phyloP scores from a whole-genome alignment of 2,329 filamentous ascomycete species.

The Penicillium nordicum region DNA sequence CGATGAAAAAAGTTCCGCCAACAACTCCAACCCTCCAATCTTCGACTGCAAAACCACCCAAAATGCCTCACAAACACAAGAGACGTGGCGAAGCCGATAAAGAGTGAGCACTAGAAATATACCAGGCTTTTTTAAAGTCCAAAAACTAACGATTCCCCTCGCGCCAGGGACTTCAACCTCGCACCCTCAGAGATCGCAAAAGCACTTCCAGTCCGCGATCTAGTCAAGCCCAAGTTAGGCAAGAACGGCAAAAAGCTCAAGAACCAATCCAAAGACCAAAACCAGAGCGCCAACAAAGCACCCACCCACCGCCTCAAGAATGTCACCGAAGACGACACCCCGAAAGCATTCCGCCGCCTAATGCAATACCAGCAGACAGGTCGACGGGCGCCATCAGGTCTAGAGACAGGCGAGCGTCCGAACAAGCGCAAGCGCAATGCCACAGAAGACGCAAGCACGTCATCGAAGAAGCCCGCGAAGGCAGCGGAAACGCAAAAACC shows the following conservation, averaged over 20 bases:
- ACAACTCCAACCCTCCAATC: constrained; percentile 13
- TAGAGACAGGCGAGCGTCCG: constrained; percentile 51
- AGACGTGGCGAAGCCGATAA: constrained; percentile 49
- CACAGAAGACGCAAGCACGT: constrained; percentile 11
- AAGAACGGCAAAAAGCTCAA: constrained; percentile 35
- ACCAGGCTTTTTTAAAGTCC: not conserved
- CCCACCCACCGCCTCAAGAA: constrained; percentile 35
- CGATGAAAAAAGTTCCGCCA: constrained; percentile 22
- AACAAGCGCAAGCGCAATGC: constrained; percentile 50
- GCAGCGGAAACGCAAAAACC: constrained; percentile 2
- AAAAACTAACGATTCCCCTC: constrained; percentile 20
- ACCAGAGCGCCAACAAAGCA: constrained; percentile 39
- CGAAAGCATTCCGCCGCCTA: constrained; percentile 78
- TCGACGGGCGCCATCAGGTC: constrained; percentile 59
- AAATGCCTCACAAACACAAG: constrained; percentile 87
- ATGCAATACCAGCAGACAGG: constrained; percentile 69
- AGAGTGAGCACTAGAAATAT: constrained; percentile 44
- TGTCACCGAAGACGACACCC: constrained; percentile 67
- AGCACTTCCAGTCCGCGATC: constrained; percentile 55
- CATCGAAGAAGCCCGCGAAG: constrained; percentile 14
- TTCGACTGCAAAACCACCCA: constrained; percentile 11
- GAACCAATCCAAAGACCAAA: constrained; percentile 21
- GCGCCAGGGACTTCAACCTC: constrained; percentile 51
- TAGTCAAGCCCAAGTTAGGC: constrained; percentile 37
- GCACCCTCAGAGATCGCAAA: constrained; percentile 59